phyloP scores from a whole-genome alignment of 2,329 filamentous ascomycete species.

The Dactylellina cionopaga region DNA sequence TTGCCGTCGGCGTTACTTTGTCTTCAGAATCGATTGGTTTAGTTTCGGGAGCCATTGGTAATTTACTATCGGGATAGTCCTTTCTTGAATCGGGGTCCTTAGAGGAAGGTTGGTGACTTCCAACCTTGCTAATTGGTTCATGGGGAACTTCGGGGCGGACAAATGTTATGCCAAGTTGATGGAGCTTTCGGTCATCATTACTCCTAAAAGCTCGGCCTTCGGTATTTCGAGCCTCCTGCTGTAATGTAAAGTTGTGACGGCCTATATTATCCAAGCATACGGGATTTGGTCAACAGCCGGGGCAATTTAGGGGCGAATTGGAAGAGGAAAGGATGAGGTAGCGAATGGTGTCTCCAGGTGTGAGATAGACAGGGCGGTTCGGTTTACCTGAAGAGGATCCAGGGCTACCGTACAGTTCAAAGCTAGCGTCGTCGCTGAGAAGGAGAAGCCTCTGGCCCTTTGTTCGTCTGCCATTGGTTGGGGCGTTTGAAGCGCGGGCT shows the following conservation, averaged over 20 bases:
- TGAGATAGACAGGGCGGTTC: neutral
- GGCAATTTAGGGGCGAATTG: neutral
- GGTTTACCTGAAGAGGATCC: conserved; percentile 26
- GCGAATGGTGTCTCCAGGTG: neutral
- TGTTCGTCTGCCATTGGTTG: conserved; percentile 15
- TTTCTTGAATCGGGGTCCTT: neutral
- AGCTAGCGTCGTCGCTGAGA: conserved; percentile 22
- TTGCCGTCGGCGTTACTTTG: neutral
- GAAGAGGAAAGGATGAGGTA: neutral
- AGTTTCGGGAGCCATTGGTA: neutral
- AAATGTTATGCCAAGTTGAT: conserved; percentile 32
- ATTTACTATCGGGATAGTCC: no score
- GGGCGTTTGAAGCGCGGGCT: neutral
- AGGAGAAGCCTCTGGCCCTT: conserved; percentile 25
- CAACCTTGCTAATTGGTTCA: no score
- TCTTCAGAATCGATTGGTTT: neutral
- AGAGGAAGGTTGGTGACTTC: neutral
- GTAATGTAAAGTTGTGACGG: conserved; percentile 60
- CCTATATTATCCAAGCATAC: conserved; percentile 24
- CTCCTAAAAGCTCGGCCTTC: conserved; percentile 59
- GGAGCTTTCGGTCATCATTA: conserved; percentile 41
- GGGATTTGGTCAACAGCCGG: neutral
- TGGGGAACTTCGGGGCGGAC: conserved; percentile 23
- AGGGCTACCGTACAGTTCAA: conserved; percentile 3
- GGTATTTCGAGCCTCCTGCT: conserved; percentile 70